A percentile compares a stretch with the other conserved stretches of the same genome.
phyloP scores from a whole-genome alignment of 345 rosid species.

The Acer yangbiense region DNA sequence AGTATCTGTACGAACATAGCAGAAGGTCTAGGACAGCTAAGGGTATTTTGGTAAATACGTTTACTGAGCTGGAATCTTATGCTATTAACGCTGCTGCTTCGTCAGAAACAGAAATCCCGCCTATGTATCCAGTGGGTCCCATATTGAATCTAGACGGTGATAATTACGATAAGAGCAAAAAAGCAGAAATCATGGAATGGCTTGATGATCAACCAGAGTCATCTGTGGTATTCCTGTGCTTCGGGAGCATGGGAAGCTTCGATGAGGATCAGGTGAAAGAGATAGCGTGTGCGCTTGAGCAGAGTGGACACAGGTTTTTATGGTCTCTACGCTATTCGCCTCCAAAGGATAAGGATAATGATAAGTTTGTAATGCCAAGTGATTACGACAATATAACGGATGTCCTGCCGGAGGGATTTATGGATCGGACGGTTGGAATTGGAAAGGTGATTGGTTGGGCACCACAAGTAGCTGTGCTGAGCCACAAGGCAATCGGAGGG shows the following conservation, averaged over 20 bases:
- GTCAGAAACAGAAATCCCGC: too few relatives aligned
- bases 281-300: slow-evolving; percentile 55
- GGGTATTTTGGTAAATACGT: slow-evolving; percentile 48
- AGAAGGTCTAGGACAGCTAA: slow-evolving; percentile 22
- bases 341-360: background rate
- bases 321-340: slow-evolving; percentile 49
- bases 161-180: background rate
- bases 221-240: slow-evolving; percentile 67
- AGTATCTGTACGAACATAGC: slow-evolving; percentile 6
- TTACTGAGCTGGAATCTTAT: slow-evolving; percentile 41
- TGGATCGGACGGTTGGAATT: slow-evolving; percentile 37
- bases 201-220: slow-evolving; percentile 43
- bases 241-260: slow-evolving; percentile 65
- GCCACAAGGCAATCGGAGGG: slow-evolving; percentile 43
- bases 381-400: slow-evolving; percentile 31
- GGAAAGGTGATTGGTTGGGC: slow-evolving; percentile 66
- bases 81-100: slow-evolving; percentile 2
- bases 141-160: slow-evolving; percentile 37
- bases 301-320: slow-evolving; percentile 41
- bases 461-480: slow-evolving; percentile 34
- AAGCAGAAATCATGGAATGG: slow-evolving; percentile 42
- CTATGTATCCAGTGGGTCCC: slow-evolving; percentile 54
- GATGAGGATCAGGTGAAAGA: slow-evolving; percentile 42
- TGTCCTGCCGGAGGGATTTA: slow-evolving; percentile 51
- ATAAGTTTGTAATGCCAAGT: background rate